Base-by-base conservation (phyloP, 768 basidiomycete species). In the Lactarius trivialis region DNA sequence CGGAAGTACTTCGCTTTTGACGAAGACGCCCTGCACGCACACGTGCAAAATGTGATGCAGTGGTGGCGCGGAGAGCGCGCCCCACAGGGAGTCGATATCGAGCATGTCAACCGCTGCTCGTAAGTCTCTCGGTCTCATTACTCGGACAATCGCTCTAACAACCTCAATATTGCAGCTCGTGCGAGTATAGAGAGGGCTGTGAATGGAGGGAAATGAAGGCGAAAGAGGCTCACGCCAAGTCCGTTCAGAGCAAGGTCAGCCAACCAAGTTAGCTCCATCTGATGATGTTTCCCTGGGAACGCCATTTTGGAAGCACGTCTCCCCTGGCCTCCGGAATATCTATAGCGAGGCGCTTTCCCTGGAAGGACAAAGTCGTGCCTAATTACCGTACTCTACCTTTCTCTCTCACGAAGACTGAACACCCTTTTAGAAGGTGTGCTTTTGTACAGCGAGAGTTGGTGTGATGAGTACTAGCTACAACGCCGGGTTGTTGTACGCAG, bases 1-100 rank as follows among this genome's bases (percentile, higher is more conserved):
- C 81, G 71, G 8, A 86, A 81, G 65, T 68, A 70, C 26, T 91
- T 95, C 64, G 26, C 48, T 1, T 78, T 88, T 70, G 76, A 90
- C 54, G 75, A 82, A 9, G 43, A 49, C 0, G 64, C 82, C 49
- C 78, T 96, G 21, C 78, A 85, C 26, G 63, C 63, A 1, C 79
- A 88, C 65, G 73, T 94, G 26, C 66, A 69, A 1, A 77, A 78
- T 56, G 76, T 86, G 0, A 71, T 93, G 2, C 71, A 78, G 55
- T 94, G 88, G 84, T 96, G 93, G 93, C 73, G 79, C 60, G 90
- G 91, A 1, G 67, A 77, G 56, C 78, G 93, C 43, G 75, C 78
- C 33, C 83, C 93, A 0, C 71, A 73, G n/a, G 93, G 93, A 1
- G 93, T 94, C 0, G 77, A 78, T 2, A 33, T 86, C 24, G 73